Conservation (phyloP, 2,329 filamentous ascomycete species). For the Biscogniauxia sp. region DNA sequence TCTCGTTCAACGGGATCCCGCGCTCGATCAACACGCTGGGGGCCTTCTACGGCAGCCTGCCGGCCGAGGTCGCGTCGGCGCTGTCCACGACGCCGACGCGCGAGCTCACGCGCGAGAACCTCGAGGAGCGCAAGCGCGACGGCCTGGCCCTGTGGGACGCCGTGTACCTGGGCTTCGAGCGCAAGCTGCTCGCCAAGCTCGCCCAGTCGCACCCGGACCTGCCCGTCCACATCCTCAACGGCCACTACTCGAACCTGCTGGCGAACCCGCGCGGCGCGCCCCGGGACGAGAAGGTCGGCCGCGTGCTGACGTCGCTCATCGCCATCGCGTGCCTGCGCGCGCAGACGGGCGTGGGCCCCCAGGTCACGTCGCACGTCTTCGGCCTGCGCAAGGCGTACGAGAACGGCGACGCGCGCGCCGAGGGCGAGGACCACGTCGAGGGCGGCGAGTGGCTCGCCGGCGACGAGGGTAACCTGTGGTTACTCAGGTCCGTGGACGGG, state of each 20-base stretch:
- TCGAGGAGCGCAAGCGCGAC: slow-evolving; percentile 53
- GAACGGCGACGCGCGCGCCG: slow-evolving; percentile 54
- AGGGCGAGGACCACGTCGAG: slow-evolving; percentile 45
- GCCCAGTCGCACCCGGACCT: slow-evolving; percentile 76
- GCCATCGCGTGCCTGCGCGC: slow-evolving; percentile 73
- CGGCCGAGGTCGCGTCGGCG: slow-evolving; percentile 48
- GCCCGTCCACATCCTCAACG: slow-evolving; percentile 73
- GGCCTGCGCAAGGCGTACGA: slow-evolving; percentile 74
- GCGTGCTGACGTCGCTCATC: slow-evolving; percentile 70
- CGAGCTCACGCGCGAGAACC: slow-evolving; percentile 47
- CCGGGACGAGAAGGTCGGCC: slow-evolving; percentile 54
- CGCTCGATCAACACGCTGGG: slow-evolving; percentile 80
- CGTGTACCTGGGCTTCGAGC: slow-evolving; percentile 72
- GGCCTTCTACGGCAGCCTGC: slow-evolving; percentile 64
- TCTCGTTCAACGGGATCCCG: slow-evolving; percentile 79
- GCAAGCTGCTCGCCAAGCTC: slow-evolving; percentile 68
- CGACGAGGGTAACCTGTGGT: slow-evolving; percentile 64
- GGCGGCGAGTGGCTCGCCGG: slow-evolving; percentile 60
- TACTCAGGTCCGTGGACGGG: slow-evolving; percentile 59
- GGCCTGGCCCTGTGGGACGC: slow-evolving; percentile 71
- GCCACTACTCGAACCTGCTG: slow-evolving; percentile 72
- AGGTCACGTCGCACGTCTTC: slow-evolving; percentile 79
- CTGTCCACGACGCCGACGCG: slow-evolving; percentile 60
- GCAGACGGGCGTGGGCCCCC: slow-evolving; percentile 79
- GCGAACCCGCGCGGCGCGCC: slow-evolving; percentile 58